Base-by-base conservation (phyloP, 352 stramenopile species). In the Phytopythium chamaehyphon region DNA sequence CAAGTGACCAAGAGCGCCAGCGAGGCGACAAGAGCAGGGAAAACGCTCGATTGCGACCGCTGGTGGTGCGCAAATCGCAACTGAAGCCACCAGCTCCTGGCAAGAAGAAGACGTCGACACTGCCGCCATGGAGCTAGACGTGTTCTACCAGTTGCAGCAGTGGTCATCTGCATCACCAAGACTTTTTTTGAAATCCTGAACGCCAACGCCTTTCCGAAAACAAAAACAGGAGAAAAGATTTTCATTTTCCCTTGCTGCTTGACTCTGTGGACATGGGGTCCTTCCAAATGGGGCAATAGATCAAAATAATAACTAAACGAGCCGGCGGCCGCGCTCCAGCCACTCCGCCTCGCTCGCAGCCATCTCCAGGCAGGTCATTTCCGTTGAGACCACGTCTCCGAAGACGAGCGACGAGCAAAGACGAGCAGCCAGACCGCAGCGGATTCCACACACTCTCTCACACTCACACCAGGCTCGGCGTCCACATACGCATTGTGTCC, bases 271-370 rank as follows among this genome's bases (percentile, higher is more conserved):
- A 51, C 45, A 42, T 40, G 28, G 18, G 28, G 19, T 42, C 45
- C 45, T 51, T 51, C 45, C 45, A 42, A 51, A 51, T 51, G 45
- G 45, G 43, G 28, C 45, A 51, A 51, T 51, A 51, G 39, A 40
- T 33, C 28, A 51, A 51, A 51, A 51, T 51, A 51, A 51, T 42
- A 51, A 42, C 31, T 26, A 51, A 42, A 18, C 26, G 28, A 42
- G 45, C 9, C 39, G 45, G 31, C 26, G 31, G 45, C 28, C 12
- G 45, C 28, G 26, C 26, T 21, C 28, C 31, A 18, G 44, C 44
- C 22, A 26, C 26, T 31, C 38, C 28, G 44, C n/a, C 28, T 33
- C 28, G 28, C 28, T 33, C 28, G 28, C 28, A 10, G 28, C 28
- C 28, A 33, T 33, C 28, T 33, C 28, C 28, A 33, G 28, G 28